A percentile compares a stretch with the other conserved stretches of the same genome.
These are phyloP conservation scores for Ceratocystis albifundus DNA, from an alignment of 2,329 filamentous ascomycete genomes.

Conservation along the genomic window DNA sequence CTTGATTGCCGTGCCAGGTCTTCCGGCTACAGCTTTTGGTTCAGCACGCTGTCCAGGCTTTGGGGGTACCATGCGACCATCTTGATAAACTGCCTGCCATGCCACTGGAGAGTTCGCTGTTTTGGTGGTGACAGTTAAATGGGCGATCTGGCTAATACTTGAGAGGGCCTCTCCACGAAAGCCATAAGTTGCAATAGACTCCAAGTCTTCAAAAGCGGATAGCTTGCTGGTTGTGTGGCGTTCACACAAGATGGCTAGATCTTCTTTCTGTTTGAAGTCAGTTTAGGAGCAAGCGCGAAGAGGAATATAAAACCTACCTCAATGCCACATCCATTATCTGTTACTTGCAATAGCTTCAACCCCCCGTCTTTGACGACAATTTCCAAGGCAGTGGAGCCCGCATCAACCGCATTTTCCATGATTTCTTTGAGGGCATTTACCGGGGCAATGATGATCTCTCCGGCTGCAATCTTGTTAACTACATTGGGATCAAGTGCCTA, in stretches of 20 bases:
- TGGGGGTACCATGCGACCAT: slow-evolving; percentile 65
- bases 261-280: slow-evolving; percentile 57
- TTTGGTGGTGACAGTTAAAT: slow-evolving; percentile 87
- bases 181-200: slow-evolving; percentile 87
- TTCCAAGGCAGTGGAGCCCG: slow-evolving; percentile 84
- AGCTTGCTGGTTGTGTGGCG: slow-evolving; percentile 96
- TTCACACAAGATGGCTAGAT: slow-evolving; percentile 83
- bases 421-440: slow-evolving; percentile 93
- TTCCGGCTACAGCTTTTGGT: slow-evolving; percentile 76
- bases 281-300: slow-evolving; percentile 8
- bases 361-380: slow-evolving; percentile 91
- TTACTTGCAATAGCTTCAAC: slow-evolving; percentile 88
- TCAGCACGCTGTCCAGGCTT: slow-evolving; percentile 82
- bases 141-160: slow-evolving; percentile 96
- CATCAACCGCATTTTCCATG: slow-evolving; percentile 94
- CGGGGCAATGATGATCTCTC: slow-evolving; percentile 95
- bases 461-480: slow-evolving; percentile 96
- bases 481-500: slow-evolving; percentile 83
- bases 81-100: slow-evolving; percentile 79
- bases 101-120: slow-evolving; percentile 79
- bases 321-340: slow-evolving; percentile 93
- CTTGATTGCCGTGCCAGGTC: slow-evolving; percentile 84
- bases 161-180: slow-evolving; percentile 93
- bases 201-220: slow-evolving; percentile 82
- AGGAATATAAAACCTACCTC: slow-evolving; percentile 48